A percentile compares a stretch with the other conserved stretches of the same genome.
Conservation (phyloP, 805 yeast genomes). For the Metschnikowia dekortorum region DNA sequence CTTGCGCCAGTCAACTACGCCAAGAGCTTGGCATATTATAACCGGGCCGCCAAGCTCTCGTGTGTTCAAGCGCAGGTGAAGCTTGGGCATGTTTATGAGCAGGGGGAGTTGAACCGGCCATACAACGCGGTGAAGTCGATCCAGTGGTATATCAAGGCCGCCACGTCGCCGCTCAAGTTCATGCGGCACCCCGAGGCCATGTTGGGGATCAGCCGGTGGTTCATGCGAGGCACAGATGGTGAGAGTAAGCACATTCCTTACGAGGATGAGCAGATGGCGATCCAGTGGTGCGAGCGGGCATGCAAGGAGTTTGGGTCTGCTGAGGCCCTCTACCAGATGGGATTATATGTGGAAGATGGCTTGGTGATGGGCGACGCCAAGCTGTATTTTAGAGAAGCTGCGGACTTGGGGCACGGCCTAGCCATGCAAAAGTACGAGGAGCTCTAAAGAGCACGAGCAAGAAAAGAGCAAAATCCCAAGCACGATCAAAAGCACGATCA, state of each 20-base stretch:
- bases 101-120: constrained; percentile 39
- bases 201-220: constrained; percentile 43
- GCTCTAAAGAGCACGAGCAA: not conserved
- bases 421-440: constrained; percentile 14
- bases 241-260: constrained; percentile 32
- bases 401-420: constrained; percentile 27
- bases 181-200: constrained; percentile 43
- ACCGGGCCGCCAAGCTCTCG: constrained; percentile 38
- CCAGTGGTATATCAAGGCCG: constrained; percentile 43
- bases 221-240: constrained; percentile 31
- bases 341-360: constrained; percentile 36
- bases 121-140: constrained; percentile 38
- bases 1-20: constrained; percentile 41
- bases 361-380: constrained; percentile 23
- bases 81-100: constrained; percentile 39
- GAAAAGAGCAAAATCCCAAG: not conserved
- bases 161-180: constrained; percentile 35
- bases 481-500: not conserved
- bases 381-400: constrained; percentile 33
- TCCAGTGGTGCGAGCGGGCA: constrained; percentile 43
- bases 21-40: constrained; percentile 38
- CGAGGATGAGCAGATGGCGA: constrained; percentile 34
- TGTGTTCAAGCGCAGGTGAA: constrained; percentile 39
- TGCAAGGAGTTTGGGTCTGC: constrained; percentile 34
- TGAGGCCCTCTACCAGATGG: constrained; percentile 40